These are phyloP conservation scores for Penicillium sp. DNA, from an alignment of 2,329 filamentous ascomycete genomes.

Conservation along the genomic window DNA sequence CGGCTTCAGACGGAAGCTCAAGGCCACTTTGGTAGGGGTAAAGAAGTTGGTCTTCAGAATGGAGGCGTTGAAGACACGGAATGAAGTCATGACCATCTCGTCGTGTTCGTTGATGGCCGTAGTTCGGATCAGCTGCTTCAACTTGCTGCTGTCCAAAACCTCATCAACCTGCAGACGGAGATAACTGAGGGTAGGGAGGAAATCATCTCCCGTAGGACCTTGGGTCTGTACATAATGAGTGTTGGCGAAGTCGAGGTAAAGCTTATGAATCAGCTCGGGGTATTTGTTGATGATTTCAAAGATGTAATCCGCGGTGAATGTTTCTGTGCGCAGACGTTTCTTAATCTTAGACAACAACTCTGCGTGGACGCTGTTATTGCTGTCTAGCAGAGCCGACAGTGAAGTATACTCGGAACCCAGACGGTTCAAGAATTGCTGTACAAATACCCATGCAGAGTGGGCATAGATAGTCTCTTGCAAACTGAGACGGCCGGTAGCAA, in stretches of 20 bases:
- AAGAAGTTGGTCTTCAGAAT: slow-evolving; percentile 97
- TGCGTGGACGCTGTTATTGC: slow-evolving; percentile 74
- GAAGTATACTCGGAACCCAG: slow-evolving; percentile 88
- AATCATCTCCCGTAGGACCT: slow-evolving; percentile 57
- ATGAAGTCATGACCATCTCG: slow-evolving; percentile 95
- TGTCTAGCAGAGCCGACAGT: slow-evolving; percentile 71
- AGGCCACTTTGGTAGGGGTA: slow-evolving; percentile 94
- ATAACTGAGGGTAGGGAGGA: slow-evolving; percentile 64
- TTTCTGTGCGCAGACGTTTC: slow-evolving; percentile 88
- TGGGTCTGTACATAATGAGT: slow-evolving; percentile 69
- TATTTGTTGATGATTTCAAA: slow-evolving; percentile 92
- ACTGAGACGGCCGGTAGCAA: slow-evolving; percentile 77
- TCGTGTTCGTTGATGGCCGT: slow-evolving; percentile 91
- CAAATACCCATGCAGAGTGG: slow-evolving; percentile 95
- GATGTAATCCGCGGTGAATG: slow-evolving; percentile 97
- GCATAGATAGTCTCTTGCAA: slow-evolving; percentile 96
- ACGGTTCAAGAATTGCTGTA: slow-evolving; percentile 96
- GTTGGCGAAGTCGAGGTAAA: slow-evolving; percentile 89
- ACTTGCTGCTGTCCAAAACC: slow-evolving; percentile 66
- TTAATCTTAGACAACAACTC: slow-evolving; percentile 91
- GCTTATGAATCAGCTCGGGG: slow-evolving; percentile 73
- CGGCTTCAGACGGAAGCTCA: slow-evolving; percentile 84
- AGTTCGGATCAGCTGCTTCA: slow-evolving; percentile 71
- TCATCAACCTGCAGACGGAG: slow-evolving; percentile 61
- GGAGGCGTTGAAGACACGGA: slow-evolving; percentile 88